Percentiles rank a stretch among this genome's conserved stretches.
phyloP scores from a whole-genome alignment of 345 rosid species.

The Rhodomyrtus tomentosa region DNA sequence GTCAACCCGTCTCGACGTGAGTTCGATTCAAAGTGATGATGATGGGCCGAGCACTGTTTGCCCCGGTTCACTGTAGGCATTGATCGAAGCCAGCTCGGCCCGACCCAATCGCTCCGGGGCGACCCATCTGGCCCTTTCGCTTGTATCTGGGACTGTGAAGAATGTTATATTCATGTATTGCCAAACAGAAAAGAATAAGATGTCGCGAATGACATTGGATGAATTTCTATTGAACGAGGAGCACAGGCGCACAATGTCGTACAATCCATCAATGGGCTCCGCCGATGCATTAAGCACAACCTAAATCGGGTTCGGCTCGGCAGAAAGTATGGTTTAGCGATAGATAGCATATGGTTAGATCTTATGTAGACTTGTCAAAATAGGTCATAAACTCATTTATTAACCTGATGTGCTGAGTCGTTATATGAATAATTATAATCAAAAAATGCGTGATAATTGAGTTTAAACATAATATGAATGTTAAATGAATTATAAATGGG shows the following conservation, averaged over 20 bases:
- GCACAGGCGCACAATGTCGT: rapidly evolving
- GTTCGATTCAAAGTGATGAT: neutral
- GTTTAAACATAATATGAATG: no score
- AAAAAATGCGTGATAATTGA: no score
- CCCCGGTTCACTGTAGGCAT: neutral
- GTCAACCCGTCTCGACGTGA: neutral
- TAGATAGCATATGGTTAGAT: neutral
- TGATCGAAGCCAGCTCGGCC: neutral
- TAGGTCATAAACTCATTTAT: no score
- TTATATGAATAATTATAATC: no score
- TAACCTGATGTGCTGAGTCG: no score
- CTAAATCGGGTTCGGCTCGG: neutral
- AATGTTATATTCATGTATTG: neutral
- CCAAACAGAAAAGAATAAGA: neutral
- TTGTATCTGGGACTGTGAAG: neutral
- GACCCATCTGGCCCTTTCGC: neutral
- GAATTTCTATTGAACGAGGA: neutral
- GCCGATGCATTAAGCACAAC: neutral
- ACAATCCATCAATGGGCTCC: neutral
- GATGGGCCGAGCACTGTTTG: neutral
- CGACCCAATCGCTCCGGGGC: neutral
- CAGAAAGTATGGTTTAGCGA: neutral
- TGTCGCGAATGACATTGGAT: no score
- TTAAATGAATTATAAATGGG: no score
- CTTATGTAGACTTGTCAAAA: neutral